phyloP scores from a whole-genome alignment of 495 filamentous ascomycete genomes.

The Immersiella caudata region DNA sequence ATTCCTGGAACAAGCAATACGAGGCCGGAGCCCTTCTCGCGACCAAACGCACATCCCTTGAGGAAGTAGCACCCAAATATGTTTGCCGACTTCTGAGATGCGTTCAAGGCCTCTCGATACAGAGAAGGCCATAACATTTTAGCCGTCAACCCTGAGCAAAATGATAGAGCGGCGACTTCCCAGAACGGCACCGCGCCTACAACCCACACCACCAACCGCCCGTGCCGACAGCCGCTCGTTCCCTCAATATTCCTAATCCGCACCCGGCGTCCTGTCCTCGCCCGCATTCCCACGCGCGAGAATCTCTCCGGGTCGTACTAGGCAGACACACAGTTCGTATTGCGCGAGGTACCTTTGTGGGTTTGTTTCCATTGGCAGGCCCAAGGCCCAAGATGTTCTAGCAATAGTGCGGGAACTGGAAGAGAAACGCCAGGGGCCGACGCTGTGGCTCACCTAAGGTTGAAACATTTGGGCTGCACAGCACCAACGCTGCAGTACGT shows the following conservation, averaged over 20 bases:
- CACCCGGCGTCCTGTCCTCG: background rate
- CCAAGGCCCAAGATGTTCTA: background rate
- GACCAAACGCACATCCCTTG: background rate
- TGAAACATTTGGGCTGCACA: conserved; percentile 7
- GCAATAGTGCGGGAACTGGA: background rate
- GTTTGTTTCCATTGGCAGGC: background rate
- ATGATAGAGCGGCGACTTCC: too few species aligned
- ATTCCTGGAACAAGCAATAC: background rate
- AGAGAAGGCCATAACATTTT: too few species aligned
- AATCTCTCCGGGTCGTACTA: background rate
- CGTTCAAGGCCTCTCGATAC: too few species aligned
- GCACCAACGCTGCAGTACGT: background rate
- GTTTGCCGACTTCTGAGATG: too few species aligned
- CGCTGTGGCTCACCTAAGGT: background rate
- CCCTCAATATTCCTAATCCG: background rate
- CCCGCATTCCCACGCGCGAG: background rate
- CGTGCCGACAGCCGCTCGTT: background rate
- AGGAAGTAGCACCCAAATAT: background rate
- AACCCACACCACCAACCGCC: background rate
- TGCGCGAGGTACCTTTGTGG: background rate
- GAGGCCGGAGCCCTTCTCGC: background rate
- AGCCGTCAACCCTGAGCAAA: too few species aligned
- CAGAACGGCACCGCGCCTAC: too few species aligned
- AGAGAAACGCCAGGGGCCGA: conserved; percentile 4
- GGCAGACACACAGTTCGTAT: background rate